Evolutionary conservation across 371 early-diverging fungal genomes (phyloP).

Genomic region (Thermomucor indicae-seudaticae): DNA sequence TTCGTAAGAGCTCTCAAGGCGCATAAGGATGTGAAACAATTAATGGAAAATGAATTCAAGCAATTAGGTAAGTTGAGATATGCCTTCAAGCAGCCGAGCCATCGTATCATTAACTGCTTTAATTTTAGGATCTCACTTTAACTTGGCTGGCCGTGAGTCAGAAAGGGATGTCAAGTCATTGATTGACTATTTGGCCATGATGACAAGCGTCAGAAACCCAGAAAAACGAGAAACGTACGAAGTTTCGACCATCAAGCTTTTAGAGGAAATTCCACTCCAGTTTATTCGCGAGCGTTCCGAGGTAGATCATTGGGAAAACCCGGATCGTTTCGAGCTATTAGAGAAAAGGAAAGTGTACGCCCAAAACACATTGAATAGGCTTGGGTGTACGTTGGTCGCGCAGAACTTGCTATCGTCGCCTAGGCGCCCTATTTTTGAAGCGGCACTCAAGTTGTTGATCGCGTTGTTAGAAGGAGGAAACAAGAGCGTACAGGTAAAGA

Average conservation of each 20-base stretch:
- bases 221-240: slow-evolving; percentile 20
- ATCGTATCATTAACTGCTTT: background rate
- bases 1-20: slow-evolving; percentile 18
- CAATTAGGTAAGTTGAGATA: slow-evolving; percentile 21
- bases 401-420: slow-evolving; percentile 49
- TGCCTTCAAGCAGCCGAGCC: background rate
- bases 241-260: slow-evolving; percentile 25
- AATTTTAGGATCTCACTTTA: slow-evolving; percentile 26
- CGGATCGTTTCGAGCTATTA: slow-evolving; percentile 20
- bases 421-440: slow-evolving; percentile 27
- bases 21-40: slow-evolving; percentile 14
- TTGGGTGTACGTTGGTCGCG: slow-evolving; percentile 52
- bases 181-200: slow-evolving; percentile 29
- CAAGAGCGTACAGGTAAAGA: slow-evolving; percentile 36
- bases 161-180: slow-evolving; percentile 25
- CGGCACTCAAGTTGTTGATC: slow-evolving; percentile 40
- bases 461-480: slow-evolving; percentile 57
- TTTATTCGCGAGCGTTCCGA: slow-evolving; percentile 18
- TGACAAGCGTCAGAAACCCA: slow-evolving; percentile 16
- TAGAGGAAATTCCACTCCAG: slow-evolving; percentile 23
- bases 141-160: slow-evolving; percentile 8
- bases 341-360: slow-evolving; percentile 29
- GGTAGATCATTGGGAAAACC: slow-evolving; percentile 10
- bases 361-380: slow-evolving; percentile 42
- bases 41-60: slow-evolving; percentile 27